Conservation (phyloP, 2,329 filamentous ascomycete genomes). For the Aspergillus tubingensis region DNA sequence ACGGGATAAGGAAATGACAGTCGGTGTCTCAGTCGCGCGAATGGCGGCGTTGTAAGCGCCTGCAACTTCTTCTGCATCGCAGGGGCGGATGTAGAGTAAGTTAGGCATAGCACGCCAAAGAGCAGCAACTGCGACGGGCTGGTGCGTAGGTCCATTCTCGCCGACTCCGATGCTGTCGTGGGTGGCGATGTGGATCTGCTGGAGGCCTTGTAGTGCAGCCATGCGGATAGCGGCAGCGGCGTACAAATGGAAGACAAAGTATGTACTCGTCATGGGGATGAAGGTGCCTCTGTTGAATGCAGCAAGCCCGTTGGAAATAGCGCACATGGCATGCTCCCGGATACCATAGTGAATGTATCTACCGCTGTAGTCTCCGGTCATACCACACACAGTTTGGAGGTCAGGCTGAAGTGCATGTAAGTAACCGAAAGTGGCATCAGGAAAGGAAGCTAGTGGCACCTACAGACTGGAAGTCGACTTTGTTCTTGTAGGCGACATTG, state of each 20-base stretch:
- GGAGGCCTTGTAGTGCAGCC: conserved; percentile 59
- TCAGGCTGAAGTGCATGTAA: conserved; percentile 25
- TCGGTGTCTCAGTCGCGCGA: conserved; percentile 40
- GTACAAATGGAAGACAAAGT: conserved; percentile 63
- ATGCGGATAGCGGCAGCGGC: conserved; percentile 62
- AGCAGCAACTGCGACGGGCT: conserved; percentile 59
- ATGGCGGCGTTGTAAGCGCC: conserved; percentile 48
- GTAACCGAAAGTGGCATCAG: background rate
- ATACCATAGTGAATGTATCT: conserved; percentile 61
- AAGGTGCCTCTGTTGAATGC: conserved; percentile 59
- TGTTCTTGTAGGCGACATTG: conserved; percentile 58
- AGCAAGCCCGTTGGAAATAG: conserved; percentile 77
- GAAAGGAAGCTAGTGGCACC: conserved; percentile 15
- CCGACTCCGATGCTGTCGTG: conserved; percentile 63
- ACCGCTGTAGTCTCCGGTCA: conserved; percentile 55
- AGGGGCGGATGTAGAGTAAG: conserved; percentile 61
- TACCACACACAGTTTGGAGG: conserved; percentile 28
- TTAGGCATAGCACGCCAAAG: conserved; percentile 66
- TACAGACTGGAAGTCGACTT: conserved; percentile 55
- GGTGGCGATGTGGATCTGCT: conserved; percentile 61
- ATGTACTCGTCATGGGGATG: conserved; percentile 56
- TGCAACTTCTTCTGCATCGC: conserved; percentile 58
- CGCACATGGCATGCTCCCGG: conserved; percentile 65
- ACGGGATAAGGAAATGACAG: conserved; percentile 49
- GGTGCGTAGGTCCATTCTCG: conserved; percentile 64